A percentile compares a stretch with the other conserved stretches of the same genome.
Conservation (phyloP, 768 basidiomycete genomes). For the Ramaria rubella region DNA sequence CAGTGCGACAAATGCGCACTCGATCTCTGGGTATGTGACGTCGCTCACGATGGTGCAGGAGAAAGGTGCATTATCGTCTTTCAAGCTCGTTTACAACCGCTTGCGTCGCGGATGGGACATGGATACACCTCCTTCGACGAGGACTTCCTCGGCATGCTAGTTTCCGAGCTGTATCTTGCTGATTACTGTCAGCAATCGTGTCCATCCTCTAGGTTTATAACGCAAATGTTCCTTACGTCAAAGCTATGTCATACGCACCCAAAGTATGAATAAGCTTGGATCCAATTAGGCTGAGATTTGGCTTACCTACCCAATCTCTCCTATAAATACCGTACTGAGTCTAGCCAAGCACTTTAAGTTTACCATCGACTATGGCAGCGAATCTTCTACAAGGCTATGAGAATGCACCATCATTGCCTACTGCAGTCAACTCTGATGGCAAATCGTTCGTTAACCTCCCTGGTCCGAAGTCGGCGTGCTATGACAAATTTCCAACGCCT, state of each 20-base stretch:
- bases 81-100: constrained; percentile 68
- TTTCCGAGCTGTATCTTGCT: not conserved
- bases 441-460: constrained; percentile 50
- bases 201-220: not conserved
- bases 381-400: constrained; percentile 34
- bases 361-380: not conserved
- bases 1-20: constrained; percentile 31
- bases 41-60: constrained; percentile 77
- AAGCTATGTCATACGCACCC: no score
- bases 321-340: no score
- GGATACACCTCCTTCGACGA: not conserved
- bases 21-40: constrained; percentile 30
- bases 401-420: constrained; percentile 37
- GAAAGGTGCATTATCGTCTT: constrained; percentile 85
- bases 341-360: no score
- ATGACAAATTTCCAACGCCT: constrained; percentile 48
- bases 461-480: constrained; percentile 40
- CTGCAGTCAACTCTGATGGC: constrained; percentile 43
- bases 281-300: no score
- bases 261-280: no score
- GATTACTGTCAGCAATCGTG: not conserved
- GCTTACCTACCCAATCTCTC: no score
- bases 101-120: constrained; percentile 58
- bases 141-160: constrained; percentile 11
- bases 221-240: not conserved